Evolutionary conservation across 176 grass and related monocot species (phyloP).

Genomic region (Calamus simplicifolius): DNA sequence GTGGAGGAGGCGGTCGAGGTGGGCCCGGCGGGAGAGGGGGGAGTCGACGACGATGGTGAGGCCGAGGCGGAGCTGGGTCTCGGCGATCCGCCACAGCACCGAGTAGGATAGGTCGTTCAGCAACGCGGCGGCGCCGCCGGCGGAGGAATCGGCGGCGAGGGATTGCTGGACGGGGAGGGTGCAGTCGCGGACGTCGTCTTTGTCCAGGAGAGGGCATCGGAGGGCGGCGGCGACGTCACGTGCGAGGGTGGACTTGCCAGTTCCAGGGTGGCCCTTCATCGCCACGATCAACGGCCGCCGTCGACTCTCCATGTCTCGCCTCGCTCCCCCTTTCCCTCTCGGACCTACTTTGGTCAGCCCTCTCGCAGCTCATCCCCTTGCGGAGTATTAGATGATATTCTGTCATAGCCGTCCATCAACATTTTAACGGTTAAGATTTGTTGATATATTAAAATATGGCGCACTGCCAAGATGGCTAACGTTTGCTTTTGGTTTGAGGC

Average conservation of each 20-base stretch:
- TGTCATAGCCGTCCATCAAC: no score
- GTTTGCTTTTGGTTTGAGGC: no score
- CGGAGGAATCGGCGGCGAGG: neutral
- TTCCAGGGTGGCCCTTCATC: slow-evolving; percentile 89
- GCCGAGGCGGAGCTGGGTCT: slow-evolving; percentile 50
- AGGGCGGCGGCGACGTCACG: slow-evolving; percentile 37
- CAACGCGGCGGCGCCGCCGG: slow-evolving; percentile 1
- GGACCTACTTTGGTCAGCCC: no score
- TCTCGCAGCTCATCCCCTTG: no score
- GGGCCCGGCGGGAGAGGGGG: slow-evolving; percentile 44
- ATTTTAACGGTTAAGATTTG: no score
- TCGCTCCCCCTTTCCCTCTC: no score
- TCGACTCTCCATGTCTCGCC: slow-evolving; percentile 3
- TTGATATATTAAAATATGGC: no score
- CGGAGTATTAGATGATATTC: no score
- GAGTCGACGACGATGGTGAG: slow-evolving; percentile 64
- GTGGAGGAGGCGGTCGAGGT: slow-evolving; percentile 39
- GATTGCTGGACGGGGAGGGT: slow-evolving; percentile 40
- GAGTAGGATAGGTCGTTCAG: slow-evolving; percentile 80
- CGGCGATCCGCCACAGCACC: slow-evolving; percentile 44
- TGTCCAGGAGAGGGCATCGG: slow-evolving; percentile 64
- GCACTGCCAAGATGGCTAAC: no score
- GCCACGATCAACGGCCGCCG: slow-evolving; percentile 36
- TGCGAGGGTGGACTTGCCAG: slow-evolving; percentile 79
- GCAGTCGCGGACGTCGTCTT: slow-evolving; percentile 92